Base-by-base conservation (phyloP, 306 rosid species). In the Adenanthera pavonina region DNA sequence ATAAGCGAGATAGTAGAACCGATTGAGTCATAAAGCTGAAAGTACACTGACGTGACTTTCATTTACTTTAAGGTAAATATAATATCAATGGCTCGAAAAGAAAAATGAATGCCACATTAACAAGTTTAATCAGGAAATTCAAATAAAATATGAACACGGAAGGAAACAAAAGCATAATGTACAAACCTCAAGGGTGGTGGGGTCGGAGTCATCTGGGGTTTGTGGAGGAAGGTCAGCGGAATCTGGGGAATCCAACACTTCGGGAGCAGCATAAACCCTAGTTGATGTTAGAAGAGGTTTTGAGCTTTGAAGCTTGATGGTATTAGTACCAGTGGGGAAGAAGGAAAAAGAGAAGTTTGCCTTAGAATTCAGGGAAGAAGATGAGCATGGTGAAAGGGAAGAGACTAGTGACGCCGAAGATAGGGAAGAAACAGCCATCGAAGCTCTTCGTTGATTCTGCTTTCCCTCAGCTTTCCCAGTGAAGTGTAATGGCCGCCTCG, bases 351-450 rank as follows among this genome's bases (percentile, higher is more conserved):
- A 30, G 72, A 86, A 43, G 51, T 75, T 84, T 1, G 88, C 79
- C 30, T 82, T 91, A 14, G 82, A 83, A 60, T 77, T 81, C 54
- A 78, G 69, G 0, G 89, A 67, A 10, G 87, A 75, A 44, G 92
- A 69, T 61, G 15, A 59, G 46, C 85, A 69, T 16, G 86, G 80
- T 0, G 88, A 78, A 69, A 88, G 79, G 25, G 87, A 86, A 59
- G 89, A 90, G 36, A 91, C 25, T 34, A 83, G 75, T 52, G 85
- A 66, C 19, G 92, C 78, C 43, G 92, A 78, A 48, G 92, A 87
- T 34, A 89, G 61, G 15, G 91, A 91, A 76, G 95, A 89, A 69
- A 84, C 82, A 38, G 91, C 91, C 95, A 89, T 91, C 70, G 90
- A 87, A 83, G 68, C 38, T 30, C 75, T 8, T 46, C 73, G 2